phyloP scores from a whole-genome alignment of 2,329 filamentous ascomycete genomes.

The Mariannaea elegans region DNA sequence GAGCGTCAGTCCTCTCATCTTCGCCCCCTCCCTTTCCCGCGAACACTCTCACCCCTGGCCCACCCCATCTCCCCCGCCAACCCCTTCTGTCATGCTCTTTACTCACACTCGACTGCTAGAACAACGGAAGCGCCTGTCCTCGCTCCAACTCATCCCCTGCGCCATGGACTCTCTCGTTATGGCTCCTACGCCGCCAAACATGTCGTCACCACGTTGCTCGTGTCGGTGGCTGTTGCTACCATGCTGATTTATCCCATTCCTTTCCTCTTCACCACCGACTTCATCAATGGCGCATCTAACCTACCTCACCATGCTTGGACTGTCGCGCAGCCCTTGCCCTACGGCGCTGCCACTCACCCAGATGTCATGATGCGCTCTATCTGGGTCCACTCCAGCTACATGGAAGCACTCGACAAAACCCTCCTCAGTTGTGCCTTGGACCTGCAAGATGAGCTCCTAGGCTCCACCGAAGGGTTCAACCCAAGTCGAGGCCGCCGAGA shows the following conservation, averaged over 20 bases:
- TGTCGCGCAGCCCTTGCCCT: constrained; percentile 70
- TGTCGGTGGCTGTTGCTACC: constrained; percentile 76
- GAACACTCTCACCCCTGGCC: constrained; percentile 21
- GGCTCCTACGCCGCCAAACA: constrained; percentile 76
- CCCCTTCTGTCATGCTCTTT: constrained; percentile 13
- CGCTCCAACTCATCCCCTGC: constrained; percentile 70
- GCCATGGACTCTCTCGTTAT: constrained; percentile 72
- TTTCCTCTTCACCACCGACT: constrained; percentile 77
- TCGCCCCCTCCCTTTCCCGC: constrained; percentile 12
- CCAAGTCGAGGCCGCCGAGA: constrained; percentile 51
- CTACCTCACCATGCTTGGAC: constrained; percentile 86
- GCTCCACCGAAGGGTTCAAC: constrained; percentile 64
- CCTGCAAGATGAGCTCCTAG: constrained; percentile 75
- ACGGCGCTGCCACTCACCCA: constrained; percentile 58
- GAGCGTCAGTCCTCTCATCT: constrained; percentile 67
- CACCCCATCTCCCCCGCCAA: constrained; percentile 12
- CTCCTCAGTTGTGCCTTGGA: constrained; percentile 73
- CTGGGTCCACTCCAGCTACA: constrained; percentile 84
- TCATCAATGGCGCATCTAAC: constrained; percentile 74
- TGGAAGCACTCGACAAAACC: constrained; percentile 74
- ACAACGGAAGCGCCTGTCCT: constrained; percentile 78
- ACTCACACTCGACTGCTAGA: constrained; percentile 52
- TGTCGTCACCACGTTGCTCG: constrained; percentile 76
- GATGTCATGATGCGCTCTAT: constrained; percentile 85
- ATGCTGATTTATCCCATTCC: constrained; percentile 78